Percentiles rank a stretch among this genome's conserved stretches.
Evolutionary conservation across 495 filamentous ascomycete species (phyloP).

Genomic region (Penicillium canariense): DNA sequence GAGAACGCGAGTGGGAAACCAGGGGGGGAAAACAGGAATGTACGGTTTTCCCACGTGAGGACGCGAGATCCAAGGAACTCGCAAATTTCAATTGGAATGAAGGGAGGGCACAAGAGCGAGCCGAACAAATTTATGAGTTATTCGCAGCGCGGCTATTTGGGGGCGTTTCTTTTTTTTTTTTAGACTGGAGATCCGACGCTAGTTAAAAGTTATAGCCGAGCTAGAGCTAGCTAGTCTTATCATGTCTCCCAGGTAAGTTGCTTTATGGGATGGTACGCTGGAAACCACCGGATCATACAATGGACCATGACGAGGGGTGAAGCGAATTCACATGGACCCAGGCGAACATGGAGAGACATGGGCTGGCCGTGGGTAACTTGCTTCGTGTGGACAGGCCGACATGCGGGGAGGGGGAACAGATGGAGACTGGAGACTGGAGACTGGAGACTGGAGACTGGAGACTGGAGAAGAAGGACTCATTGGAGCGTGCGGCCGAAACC

Average conservation of each 20-base stretch:
- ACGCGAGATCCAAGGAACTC: slow-evolving; percentile 4
- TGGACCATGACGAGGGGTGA: background rate
- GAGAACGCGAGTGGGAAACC: background rate
- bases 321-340: background rate
- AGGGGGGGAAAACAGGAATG: background rate
- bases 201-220: slow-evolving; percentile 13
- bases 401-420: slow-evolving; percentile 17
- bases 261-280: slow-evolving; percentile 1
- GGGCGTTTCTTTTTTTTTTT: background rate
- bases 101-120: slow-evolving; percentile 5
- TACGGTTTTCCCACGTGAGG: slow-evolving; percentile 9
- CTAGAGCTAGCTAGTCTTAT: slow-evolving; percentile 17
- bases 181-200: background rate
- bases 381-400: background rate
- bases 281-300: slow-evolving; percentile 1
- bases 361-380: background rate
- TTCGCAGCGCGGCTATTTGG: background rate
- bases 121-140: slow-evolving; percentile 7
- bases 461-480: slow-evolving; percentile 4
- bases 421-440: slow-evolving; percentile 12
- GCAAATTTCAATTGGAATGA: slow-evolving; percentile 5
- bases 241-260: slow-evolving; percentile 16
- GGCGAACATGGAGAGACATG: slow-evolving; percentile 2
- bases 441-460: background rate
- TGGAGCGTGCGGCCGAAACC: background rate